Percentiles rank a stretch among this genome's conserved stretches.
Evolutionary conservation across 352 stramenopile genomes (phyloP).

Genomic region (Phytophthora chlamydospora): DNA sequence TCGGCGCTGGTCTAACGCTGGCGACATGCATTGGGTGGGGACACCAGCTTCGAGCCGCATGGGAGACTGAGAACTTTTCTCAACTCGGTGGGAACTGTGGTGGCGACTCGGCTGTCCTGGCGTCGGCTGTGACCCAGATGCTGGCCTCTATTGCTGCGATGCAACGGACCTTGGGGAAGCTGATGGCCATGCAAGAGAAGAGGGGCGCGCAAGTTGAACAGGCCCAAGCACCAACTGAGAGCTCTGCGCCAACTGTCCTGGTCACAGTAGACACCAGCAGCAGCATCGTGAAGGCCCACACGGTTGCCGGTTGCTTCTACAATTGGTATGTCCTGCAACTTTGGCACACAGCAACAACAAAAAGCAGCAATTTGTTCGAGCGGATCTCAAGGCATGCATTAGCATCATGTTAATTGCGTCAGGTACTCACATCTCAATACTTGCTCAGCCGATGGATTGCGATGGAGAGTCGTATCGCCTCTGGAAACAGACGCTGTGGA

Average conservation of each 20-base stretch:
- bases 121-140: slow-evolving; percentile 8
- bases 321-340: slow-evolving; percentile 13
- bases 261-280: neutral
- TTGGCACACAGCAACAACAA: slow-evolving; percentile 16
- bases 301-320: slow-evolving; percentile 8
- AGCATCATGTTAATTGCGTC: slow-evolving; percentile 18
- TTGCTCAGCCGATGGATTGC: neutral
- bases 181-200: slow-evolving; percentile 3
- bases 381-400: slow-evolving; percentile 17
- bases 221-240: neutral
- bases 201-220: neutral
- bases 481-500: slow-evolving; percentile 25
- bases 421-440: slow-evolving; percentile 3
- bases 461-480: slow-evolving; percentile 3
- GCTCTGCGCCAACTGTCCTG: neutral
- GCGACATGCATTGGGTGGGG: slow-evolving; percentile 12
- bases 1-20: neutral
- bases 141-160: slow-evolving; percentile 1
- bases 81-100: slow-evolving; percentile 2
- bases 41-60: neutral
- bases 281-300: neutral
- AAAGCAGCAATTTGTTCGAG: slow-evolving; percentile 17
- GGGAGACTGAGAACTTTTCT: slow-evolving; percentile 14
- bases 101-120: slow-evolving; percentile 2
- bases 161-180: slow-evolving; percentile 2